Base-by-base conservation (phyloP, 2,329 filamentous ascomycete genomes). In the Cryphonectria carpinicola region DNA sequence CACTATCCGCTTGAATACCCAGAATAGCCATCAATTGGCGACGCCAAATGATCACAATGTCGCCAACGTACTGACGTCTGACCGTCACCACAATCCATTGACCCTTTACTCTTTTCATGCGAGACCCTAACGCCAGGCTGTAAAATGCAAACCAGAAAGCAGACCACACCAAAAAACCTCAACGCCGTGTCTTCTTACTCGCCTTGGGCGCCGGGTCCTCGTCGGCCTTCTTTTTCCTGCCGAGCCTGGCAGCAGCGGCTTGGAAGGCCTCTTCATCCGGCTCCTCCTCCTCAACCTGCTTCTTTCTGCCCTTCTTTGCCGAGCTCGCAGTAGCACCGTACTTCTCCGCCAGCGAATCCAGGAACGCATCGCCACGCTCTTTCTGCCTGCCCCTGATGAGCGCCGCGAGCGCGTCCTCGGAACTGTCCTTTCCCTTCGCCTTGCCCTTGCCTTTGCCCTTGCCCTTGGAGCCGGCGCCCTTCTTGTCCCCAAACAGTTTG, bases 341-440 rank as follows among this genome's bases (percentile, higher is more conserved):
- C 81, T 95, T 97, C 65, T 90, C 92, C 70, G 93, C 93, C 65
- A 97, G 81, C 65, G 87, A 84, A 73, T 93, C 92, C 35, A 97
- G 82, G 78, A 97, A 94, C 52, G 83, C 84, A 39, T 82, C 81
- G 14, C 82, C 84, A 46, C 92, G 84, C 58, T 86, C 86, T 75
- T 91, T 85, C 79, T 96, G 92, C 63, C 91, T 88, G 76, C 88
- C 85, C 78, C 88, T 87, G 73, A 97, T 97, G 76, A 97, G 79
- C 1, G 92, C 92, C n/a, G 90, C 89, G 54, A 97, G 69, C 6
- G 70, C 64, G 37, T 73, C 71, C 43, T 70, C 66, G 37, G 58
- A 64, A 10, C 71, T 73, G 22, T 74, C 74, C 71, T 78, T 77
- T 28, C 58, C 46, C 71, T 67, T 72, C 4, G 62, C 37, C 74